A percentile compares a stretch with the other conserved stretches of the same genome.
These are phyloP conservation scores for Agrostemma githago DNA, from an alignment of 148 eudicot genomes.

Conservation along the genomic window DNA sequence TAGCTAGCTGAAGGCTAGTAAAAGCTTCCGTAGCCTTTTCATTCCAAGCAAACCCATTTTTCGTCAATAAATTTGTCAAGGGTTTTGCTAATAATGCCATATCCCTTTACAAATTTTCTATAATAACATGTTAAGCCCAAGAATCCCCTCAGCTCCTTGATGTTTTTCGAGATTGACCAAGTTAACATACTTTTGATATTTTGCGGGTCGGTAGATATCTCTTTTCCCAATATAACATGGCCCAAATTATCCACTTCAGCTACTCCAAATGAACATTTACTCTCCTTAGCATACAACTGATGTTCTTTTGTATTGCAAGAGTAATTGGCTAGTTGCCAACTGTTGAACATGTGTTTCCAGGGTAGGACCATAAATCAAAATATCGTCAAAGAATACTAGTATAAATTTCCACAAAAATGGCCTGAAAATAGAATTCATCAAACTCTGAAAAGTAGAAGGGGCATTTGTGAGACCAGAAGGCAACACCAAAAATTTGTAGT, in stretches of 20 bases:
- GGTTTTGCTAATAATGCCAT: not conserved
- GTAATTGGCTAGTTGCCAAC: not conserved
- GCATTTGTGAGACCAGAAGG: not conserved
- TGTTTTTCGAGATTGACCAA: not conserved
- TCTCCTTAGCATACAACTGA: not conserved
- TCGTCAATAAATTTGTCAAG: not conserved
- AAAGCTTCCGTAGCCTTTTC: not conserved
- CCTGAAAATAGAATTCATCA: not conserved
- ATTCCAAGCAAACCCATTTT: not conserved
- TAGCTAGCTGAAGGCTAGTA: not conserved
- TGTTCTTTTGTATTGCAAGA: not conserved
- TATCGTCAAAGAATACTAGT: not conserved
- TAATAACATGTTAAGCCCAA: not conserved
- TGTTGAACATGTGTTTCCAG: not conserved
- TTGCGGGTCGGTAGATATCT: not conserved
- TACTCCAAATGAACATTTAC: not conserved
- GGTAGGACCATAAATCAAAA: not conserved
- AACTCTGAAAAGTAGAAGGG: not conserved
- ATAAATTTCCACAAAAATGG: not conserved
- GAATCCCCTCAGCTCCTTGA: not conserved
- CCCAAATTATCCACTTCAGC: not conserved
- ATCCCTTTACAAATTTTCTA: not conserved
- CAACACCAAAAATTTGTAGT: not conserved
- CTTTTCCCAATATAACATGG: not conserved
- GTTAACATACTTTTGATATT: not conserved